Conservation (phyloP, 179 eudicot genomes). For the Actinidia arguta region DNA sequence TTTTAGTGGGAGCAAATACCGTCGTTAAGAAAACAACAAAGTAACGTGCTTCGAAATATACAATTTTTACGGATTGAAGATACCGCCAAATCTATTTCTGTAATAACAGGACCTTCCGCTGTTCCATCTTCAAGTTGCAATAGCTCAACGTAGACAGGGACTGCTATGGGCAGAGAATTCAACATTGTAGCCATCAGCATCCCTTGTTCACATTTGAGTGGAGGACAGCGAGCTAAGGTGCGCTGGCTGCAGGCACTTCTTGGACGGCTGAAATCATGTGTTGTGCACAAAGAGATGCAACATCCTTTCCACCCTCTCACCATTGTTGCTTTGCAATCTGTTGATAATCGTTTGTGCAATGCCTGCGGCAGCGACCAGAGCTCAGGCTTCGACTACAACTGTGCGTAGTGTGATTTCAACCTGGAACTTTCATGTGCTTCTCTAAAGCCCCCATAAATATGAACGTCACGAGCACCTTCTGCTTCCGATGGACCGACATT, state of each 20-base stretch:
- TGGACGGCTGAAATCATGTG: neutral
- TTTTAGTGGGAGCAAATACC: no score
- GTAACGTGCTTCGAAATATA: no score
- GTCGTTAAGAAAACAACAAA: no score
- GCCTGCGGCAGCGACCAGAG: no score
- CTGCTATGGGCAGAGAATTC: neutral
- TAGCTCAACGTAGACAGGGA: no score
- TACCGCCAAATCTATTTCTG: no score
- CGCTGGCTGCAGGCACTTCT: neutral
- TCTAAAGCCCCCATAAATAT: neutral
- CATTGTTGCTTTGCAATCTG: neutral
- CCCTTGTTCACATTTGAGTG: neutral
- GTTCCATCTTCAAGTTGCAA: no score
- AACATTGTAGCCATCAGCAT: conserved; percentile 4
- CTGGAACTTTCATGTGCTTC: neutral
- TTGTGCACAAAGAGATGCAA: neutral
- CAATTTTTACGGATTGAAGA: no score
- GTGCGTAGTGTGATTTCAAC: neutral
- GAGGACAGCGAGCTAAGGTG: neutral
- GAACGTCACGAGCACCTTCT: neutral
- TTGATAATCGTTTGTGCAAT: no score
- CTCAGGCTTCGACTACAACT: no score
- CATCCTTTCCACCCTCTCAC: neutral
- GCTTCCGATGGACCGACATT: neutral
- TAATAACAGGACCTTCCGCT: no score